phyloP scores from a whole-genome alignment of 495 filamentous ascomycete species.

The Aspergillus ostianus region DNA sequence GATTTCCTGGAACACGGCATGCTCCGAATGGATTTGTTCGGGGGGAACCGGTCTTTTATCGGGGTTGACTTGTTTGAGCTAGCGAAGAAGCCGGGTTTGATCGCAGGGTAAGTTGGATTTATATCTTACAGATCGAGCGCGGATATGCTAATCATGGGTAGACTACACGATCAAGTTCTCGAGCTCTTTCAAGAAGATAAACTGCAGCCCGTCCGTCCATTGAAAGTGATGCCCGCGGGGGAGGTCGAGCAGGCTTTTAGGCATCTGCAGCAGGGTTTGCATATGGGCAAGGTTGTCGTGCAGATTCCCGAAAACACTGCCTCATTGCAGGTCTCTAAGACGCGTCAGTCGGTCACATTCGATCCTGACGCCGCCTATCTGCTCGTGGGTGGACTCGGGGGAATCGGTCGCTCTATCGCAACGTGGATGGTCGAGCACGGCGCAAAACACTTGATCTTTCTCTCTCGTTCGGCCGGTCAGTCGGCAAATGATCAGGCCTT shows the following conservation, averaged over 20 bases:
- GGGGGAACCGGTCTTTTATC: conserved; percentile 28
- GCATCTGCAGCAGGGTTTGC: conserved; percentile 41
- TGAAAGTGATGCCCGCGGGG: conserved; percentile 38
- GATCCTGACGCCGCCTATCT: conserved; percentile 35
- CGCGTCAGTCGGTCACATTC: background rate
- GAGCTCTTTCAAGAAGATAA: conserved; percentile 15
- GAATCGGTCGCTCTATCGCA: conserved; percentile 56
- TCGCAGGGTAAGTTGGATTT: background rate
- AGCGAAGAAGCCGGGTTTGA: conserved; percentile 4
- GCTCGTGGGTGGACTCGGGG: conserved; percentile 52
- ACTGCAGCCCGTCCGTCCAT: conserved; percentile 33
- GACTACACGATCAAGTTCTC: background rate
- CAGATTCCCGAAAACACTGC: conserved; percentile 16
- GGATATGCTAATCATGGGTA: background rate
- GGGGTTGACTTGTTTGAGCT: conserved; percentile 21
- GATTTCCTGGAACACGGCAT: conserved; percentile 20
- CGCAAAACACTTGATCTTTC: conserved; percentile 53
- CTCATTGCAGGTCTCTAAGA: background rate
- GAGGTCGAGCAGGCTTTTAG: conserved; percentile 46
- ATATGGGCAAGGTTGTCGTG: conserved; percentile 31
- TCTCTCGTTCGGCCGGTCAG: background rate
- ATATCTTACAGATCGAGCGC: too few species aligned
- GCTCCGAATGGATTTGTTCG: conserved; percentile 36
- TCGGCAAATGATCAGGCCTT: background rate
- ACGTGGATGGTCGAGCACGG: conserved; percentile 58